Base-by-base conservation (phyloP, 2,329 filamentous ascomycete species). In the Purpureocillium lavendulum region DNA sequence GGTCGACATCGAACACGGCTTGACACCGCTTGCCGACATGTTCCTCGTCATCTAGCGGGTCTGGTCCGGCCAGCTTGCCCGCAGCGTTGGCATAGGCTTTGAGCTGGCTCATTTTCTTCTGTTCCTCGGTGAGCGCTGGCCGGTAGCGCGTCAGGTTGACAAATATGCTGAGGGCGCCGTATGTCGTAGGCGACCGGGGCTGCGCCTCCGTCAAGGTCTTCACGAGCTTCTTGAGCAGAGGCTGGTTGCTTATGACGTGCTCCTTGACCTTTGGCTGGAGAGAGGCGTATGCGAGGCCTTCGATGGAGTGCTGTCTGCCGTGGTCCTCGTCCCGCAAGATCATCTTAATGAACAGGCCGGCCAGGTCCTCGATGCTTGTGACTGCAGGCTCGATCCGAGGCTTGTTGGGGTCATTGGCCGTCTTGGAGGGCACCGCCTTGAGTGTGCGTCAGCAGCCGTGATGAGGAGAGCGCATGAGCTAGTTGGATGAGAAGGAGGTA, bases 21-120 rank as follows among this genome's bases (percentile, higher is more conserved):
- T 76, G 79, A 60, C 90, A 96, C 17, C 92, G 80, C 44, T 74
- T 72, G 13, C 76, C 70, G 28, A 94, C 88, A 48, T 85, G 79
- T 2, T 81, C 70, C 41, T 94, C 82, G 44, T 88, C 77, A 41
- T 92, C 82, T 0, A 94, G 68, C 7, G 78, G 76, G 54, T 89
- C 78, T 1, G 74, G 67, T 3, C 71, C 65, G 0, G 69, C 58
- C n/a, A 74, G 56, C 44, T 77, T 75, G 53, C 87, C 88, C 5
- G 81, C 80, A 1, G 87, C 84, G 55, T 94, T 87, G 12, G 92
- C 92, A 53, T 97, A 98, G 2, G 88, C 87, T 66, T 94, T 96
- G 33, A 98, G 74, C 58, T 98, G 86, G 6, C 77, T 77, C 66
- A 98, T 87, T 54, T 86, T 87, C 65, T 90, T 92, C 53, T 96